Conservation (phyloP, 345 rosid species). For the Syzygium aqueum region DNA sequence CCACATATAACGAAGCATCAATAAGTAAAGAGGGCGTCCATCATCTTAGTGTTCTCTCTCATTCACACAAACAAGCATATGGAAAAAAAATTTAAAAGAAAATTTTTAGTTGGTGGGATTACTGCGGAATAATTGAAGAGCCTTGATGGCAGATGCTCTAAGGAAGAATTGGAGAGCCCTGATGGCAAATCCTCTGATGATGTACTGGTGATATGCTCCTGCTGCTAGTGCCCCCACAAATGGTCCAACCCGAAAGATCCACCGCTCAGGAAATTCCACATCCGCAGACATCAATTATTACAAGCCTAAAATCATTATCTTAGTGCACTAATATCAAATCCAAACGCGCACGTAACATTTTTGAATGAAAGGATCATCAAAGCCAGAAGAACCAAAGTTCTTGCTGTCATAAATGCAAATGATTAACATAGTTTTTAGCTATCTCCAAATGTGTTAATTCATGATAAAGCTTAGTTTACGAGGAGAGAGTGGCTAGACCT, state of each 20-base stretch:
- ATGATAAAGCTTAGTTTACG: not conserved
- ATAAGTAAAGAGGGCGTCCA: not conserved
- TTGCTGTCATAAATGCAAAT: not conserved
- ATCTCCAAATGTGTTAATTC: not conserved
- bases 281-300: not conserved
- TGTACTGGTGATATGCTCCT: slow-evolving; percentile 49
- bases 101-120: slow-evolving; percentile 32
- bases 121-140: slow-evolving; percentile 62
- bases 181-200: not conserved
- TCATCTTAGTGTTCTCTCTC: not conserved
- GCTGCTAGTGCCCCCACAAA: slow-evolving; percentile 54
- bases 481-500: slow-evolving; percentile 11
- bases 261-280: slow-evolving; percentile 13
- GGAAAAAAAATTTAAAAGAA: not conserved
- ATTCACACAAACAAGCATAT: slow-evolving; percentile 5
- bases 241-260: slow-evolving; percentile 76
- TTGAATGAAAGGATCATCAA: not conserved
- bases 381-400: not conserved
- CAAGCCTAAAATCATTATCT: not conserved
- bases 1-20: not conserved
- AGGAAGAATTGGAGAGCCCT: not conserved
- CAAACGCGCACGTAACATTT: not conserved
- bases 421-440: not conserved
- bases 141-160: slow-evolving; percentile 53
- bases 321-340: not conserved